Percentiles rank a stretch among this genome's conserved stretches.
Conservation (phyloP, 2,329 filamentous ascomycete species). For the Colletotrichum incanum region DNA sequence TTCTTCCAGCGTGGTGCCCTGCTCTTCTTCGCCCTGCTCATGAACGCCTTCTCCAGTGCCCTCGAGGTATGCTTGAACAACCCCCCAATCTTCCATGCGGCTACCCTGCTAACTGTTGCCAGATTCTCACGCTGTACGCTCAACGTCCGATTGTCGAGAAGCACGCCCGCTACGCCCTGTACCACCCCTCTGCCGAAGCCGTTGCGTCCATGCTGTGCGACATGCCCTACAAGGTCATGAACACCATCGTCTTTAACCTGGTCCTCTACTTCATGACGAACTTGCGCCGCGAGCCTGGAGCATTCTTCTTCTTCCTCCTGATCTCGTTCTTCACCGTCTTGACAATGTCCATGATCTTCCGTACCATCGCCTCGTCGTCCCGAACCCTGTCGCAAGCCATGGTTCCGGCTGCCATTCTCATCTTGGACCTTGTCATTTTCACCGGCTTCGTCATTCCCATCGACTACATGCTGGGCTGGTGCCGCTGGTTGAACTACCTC, state of each 20-base stretch:
- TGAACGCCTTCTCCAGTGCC: conserved; percentile 87
- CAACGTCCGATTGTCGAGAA: conserved; percentile 96
- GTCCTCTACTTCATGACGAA: conserved; percentile 91
- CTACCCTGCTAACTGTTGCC: conserved; percentile 13
- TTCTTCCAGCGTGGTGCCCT: conserved; percentile 87
- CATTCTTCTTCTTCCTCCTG: conserved; percentile 90
- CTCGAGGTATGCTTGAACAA: conserved; percentile 70
- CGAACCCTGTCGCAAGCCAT: conserved; percentile 78
- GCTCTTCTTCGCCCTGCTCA: conserved; percentile 89
- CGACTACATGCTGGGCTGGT: conserved; percentile 84
- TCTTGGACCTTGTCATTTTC: conserved; percentile 77
- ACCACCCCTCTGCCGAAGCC: conserved; percentile 92
- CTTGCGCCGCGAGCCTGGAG: conserved; percentile 78
- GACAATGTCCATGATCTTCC: conserved; percentile 90
- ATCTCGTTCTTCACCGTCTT: conserved; percentile 82
- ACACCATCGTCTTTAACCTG: conserved; percentile 83
- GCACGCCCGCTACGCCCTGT: conserved; percentile 87
- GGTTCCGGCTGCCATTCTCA: conserved; percentile 73
- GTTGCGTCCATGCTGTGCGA: conserved; percentile 89
- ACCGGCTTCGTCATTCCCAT: conserved; percentile 79
- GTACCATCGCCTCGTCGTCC: conserved; percentile 83
- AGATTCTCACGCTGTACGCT: conserved; percentile 87
- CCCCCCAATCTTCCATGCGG: conserved; percentile 33
- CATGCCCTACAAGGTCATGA: conserved; percentile 85
- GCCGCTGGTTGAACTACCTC: conserved; percentile 86